Evolutionary conservation across 2,329 filamentous ascomycete species (phyloP).

Genomic region (Fusarium fracticaudum): DNA sequence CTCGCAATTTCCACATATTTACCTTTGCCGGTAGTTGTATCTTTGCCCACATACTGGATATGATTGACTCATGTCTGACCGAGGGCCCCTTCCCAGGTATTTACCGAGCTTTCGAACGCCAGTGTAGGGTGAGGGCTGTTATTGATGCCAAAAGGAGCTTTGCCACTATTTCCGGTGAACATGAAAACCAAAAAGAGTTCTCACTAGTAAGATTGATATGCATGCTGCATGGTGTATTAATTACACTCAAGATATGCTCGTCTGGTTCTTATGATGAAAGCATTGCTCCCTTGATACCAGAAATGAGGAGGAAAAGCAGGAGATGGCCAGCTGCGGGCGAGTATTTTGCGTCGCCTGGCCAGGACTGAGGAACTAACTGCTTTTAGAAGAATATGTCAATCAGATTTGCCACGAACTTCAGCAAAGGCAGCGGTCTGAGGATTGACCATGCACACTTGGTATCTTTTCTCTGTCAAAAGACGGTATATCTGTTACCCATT

Average conservation of each 20-base stretch:
- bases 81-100: rapidly evolving
- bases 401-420: not conserved
- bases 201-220: not conserved
- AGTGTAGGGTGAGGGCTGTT: rapidly evolving
- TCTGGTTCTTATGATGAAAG: rapidly evolving
- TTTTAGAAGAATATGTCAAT: not conserved
- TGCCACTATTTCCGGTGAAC: rapidly evolving
- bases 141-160: rapidly evolving
- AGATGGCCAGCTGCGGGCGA: not conserved
- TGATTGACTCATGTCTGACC: not conserved
- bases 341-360: not conserved
- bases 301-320: not conserved
- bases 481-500: rapidly evolving
- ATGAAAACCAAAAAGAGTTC: not conserved
- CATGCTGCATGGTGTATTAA: not conserved
- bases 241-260: rapidly evolving
- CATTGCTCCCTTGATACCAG: rapidly evolving
- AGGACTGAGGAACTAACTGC: too few species aligned
- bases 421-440: not conserved
- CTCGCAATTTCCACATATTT: not conserved
- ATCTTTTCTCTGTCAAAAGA: not conserved
- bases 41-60: not conserved
- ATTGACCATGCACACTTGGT: not conserved
- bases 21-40: rapidly evolving
- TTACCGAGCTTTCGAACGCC: not conserved